phyloP scores from a whole-genome alignment of 768 basidiomycete genomes.

The Russula sp. region DNA sequence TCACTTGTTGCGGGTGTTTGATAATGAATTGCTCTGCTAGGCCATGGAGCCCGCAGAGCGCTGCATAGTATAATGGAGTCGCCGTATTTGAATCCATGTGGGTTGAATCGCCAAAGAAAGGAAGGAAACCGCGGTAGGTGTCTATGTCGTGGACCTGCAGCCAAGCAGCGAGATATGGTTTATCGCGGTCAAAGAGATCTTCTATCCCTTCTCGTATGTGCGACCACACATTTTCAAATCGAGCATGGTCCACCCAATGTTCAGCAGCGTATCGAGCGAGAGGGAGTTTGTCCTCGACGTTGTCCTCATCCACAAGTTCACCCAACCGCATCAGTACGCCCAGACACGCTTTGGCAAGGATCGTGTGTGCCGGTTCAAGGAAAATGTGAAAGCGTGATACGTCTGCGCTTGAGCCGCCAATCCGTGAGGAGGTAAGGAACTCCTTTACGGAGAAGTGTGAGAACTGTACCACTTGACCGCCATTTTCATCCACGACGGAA shows the following conservation, averaged over 20 bases:
- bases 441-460: conserved; percentile 13
- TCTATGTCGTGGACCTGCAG: not conserved
- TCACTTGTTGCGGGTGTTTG: not conserved
- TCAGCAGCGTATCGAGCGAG: not conserved
- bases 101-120: accelerated
- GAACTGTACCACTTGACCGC: not conserved
- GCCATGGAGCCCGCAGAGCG: not conserved
- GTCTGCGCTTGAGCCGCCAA: not conserved
- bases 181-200: not conserved
- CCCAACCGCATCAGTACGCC: not conserved
- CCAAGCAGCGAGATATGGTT: not conserved
- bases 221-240: not conserved
- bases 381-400: not conserved
- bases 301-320: not conserved
- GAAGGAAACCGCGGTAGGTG: not conserved
- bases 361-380: not conserved
- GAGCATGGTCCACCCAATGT: not conserved
- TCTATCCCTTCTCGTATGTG: not conserved
- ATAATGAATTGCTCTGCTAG: not conserved
- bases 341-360: not conserved
- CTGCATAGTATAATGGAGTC: not conserved
- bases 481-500: not conserved
- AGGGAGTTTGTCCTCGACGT: not conserved
- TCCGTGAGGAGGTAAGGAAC: conserved; percentile 2
- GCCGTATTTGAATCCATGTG: not conserved